Base-by-base conservation (phyloP, 495 filamentous ascomycete genomes). In the Xylaria castorea region DNA sequence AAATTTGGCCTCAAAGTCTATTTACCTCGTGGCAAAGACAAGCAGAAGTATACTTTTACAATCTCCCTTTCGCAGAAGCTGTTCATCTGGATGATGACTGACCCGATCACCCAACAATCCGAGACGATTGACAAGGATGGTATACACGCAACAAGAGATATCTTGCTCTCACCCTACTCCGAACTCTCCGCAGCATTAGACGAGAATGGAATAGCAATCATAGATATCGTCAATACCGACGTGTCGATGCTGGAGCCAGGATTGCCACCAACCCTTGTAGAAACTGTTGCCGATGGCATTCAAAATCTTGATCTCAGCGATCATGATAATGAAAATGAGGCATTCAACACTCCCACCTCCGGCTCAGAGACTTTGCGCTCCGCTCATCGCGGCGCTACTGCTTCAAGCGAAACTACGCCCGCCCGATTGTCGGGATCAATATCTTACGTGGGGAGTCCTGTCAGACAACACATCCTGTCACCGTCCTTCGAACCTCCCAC, bases 141-240 rank as follows among this genome's bases (percentile, higher is more conserved):
- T 14, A 57, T 51, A 7, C 20, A 64, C 9, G 68, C 68, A 50
- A 71, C 55, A 50, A 71, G 68, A 20, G 55, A 62, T 22, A 50
- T 71, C 6, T 50, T 71, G 42, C 68, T 71, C 42, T 5, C 58
- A 6, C 68, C 68, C 16, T 60, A 46, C 16, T 50, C 68, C 2
- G 51, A 36, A 51, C 36, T 64, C 1, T 48, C 34, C 7, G 30
- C 32, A 3, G 68, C 68, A 5, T 71, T 71, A 36, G 68, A 71
- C 0, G 57, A 71, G 1, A 71, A 64, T 18, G 68, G 68, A 9
- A 71, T 71, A 60, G 68, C 68, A 42, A 44, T 7, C 0, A 63
- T 71, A 1, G 30, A 71, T 42, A 61, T 71, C n/a, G 68, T 64
- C 2, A 71, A 71, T 71, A 50, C 30, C 7, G 68, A 71, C 42